phyloP scores from a whole-genome alignment of 176 grass and related monocot species.

The Raddia distichophylla region DNA sequence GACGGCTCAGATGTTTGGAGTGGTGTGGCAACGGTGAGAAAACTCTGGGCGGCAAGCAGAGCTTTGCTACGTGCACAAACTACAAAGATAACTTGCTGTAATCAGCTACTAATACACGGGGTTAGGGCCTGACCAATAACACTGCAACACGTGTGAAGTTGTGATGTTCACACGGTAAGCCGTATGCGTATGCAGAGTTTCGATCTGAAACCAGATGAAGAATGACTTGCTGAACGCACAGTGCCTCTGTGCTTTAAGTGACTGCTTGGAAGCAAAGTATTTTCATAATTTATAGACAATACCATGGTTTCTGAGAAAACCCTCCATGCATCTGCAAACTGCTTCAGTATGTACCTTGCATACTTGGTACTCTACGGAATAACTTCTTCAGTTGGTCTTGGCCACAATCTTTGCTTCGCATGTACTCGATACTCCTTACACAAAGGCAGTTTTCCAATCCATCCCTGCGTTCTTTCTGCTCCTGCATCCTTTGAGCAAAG shows the following conservation, averaged over 20 bases:
- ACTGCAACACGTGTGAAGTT: not conserved
- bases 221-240: not conserved
- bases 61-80: not conserved
- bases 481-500: slow-evolving; percentile 42
- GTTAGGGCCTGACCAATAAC: not conserved
- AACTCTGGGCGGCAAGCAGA: not conserved
- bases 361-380: not conserved
- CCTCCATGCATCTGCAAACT: not conserved
- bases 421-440: not conserved
- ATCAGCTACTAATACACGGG: no score
- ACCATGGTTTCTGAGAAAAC: no score
- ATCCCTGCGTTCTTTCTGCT: slow-evolving; percentile 17
- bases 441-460: slow-evolving; percentile 26
- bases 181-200: not conserved
- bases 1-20: not conserved
- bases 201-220: not conserved
- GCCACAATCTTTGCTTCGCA: not conserved
- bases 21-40: not conserved
- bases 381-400: slow-evolving; percentile 26
- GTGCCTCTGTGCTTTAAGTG: not conserved
- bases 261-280: no score
- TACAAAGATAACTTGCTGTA: not conserved
- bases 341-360: not conserved
- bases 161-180: not conserved
- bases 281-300: no score